Evolutionary conservation across 2,329 filamentous ascomycete genomes (phyloP), one percentile per base, ranked within the genome.

Genomic region (Xylaria multiplex): DNA sequence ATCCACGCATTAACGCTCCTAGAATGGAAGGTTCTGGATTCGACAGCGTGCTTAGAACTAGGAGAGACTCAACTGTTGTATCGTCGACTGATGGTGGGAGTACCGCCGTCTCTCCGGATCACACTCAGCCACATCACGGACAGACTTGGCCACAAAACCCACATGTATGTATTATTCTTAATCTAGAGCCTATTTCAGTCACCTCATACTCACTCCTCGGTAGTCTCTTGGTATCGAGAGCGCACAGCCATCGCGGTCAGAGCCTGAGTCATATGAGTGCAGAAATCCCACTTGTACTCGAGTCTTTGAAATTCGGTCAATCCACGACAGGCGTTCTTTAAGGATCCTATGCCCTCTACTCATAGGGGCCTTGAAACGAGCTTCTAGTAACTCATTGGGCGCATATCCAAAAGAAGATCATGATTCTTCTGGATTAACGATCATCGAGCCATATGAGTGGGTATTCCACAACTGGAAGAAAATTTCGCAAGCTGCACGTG

Each of bases 361-460:
- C 3, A 53, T 13, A 2, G 40, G 43, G 2, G 54, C 43, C 13
- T 32, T 64, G 8, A 46, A 16, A 32, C 27, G 46, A 48, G 54
- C 55, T 30, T 52, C 54, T 2, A 7, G 30, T 19, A 46, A 24
- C 9, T 37, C 46, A 24, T 27, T 27, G 2, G 9, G 46, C 4
- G 24, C 1, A n/a, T 49, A 7, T 16, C 30, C 45, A 46, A 13
- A 6, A 30, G 42, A 60, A 6, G 57, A 49, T 13, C 19, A 11
- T n/a, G 27, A 42, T 19, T 49, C 62, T 1, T 32, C 56, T 22
- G 14, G 2, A n/a, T 40, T 32, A 3, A 60, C 16, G 37, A 62
- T 66, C 22, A 3, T 9, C 37, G 63, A 62, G 40, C 63, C 63
- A 13, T 66, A 58, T 35, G 50, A 62, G n/a, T 53, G 19, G 58